Evolutionary conservation across 2,329 filamentous ascomycete species (phyloP), one percentile per base, ranked within the genome.

Genomic region (Teratosphaeria viscida): DNA sequence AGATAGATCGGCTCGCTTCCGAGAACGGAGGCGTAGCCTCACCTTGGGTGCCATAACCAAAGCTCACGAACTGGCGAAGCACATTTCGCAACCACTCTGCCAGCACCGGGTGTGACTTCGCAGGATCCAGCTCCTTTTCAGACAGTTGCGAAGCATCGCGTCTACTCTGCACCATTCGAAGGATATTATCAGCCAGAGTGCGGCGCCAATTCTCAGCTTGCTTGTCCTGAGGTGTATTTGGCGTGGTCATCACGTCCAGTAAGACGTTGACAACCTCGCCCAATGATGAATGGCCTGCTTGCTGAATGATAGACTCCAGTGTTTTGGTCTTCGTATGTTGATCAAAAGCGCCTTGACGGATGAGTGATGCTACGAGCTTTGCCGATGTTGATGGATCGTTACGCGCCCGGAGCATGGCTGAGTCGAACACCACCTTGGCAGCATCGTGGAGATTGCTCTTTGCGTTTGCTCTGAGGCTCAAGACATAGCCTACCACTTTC

Each of bases 281-380:
- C 27, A 84, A 64, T 8, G 76, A 74, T 29, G 76, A 70, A n/a
- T 74, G 67, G 60, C 82, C 81, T 8, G 84, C 81, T 52, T 81
- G 80, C 57, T 84, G 79, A 4, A 95, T 74, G 2, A 94, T 78
- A 63, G 82, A 86, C 66, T 95, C 90, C 1, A 96, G 77, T 0
- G 90, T 92, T 74, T 92, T 95, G 1, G 87, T 88, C 71, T 88
- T 94, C 0, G 92, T 95, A 60, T 88, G 80, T 63, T 89, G 86
- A 70, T 97, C 94, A 68, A 97, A 94, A 1, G 82, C 81, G 1
- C 89, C 89, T 56, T 84, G 82, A 43, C 84, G 82, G 52, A 94
- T 80, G n/a, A 96, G 76, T 27, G 83, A 82, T 49, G 80, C 78
- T 12, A 94, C 75, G 6, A 92, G 77, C 1, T 81, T 76, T 3